Base-by-base conservation (phyloP, 1,284 basidiomycete genomes). In the Xerocomus cyaneibrunnescens region DNA sequence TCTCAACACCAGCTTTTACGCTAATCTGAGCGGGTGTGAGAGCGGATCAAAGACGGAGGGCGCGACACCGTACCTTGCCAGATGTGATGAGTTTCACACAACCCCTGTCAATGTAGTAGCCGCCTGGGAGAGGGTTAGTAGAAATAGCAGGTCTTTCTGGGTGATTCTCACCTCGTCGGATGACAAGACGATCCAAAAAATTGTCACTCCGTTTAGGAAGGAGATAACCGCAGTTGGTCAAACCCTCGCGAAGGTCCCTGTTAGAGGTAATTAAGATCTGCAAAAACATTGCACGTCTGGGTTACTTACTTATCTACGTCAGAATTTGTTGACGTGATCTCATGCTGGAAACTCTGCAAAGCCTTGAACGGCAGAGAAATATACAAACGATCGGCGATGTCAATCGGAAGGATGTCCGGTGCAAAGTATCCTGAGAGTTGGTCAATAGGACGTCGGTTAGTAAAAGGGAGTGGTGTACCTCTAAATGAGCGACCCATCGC, bases 311-410 rank as follows among this genome's bases (percentile, higher is more conserved):
- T 47, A 45, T 57, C 56, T n/a, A 56, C 21, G 23, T 59, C 36
- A 13, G 41, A 36, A 21, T 45, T 48, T 14, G 42, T 50, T n/a
- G 51, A 25, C 19, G 50, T 35, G 14, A 42, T 19, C 17, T 56
- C 45, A 7, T 52, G 36, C 31, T 59, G 53, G 17, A 41, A 38
- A 27, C 38, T 48, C 21, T 45, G 45, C 9, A 48, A 31, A 22
- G 57, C 45, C 12, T 58, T 48, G 17, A 59, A 51, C 19, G 56
- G 56, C 10, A 59, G 13, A 14, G 57, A 55, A 30, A 52, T 41
- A 36, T 55, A 57, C 19, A 57, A 56, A 7, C 56, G 48, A 13
- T 57, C 56, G 3, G 56, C 56, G 19, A 56, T 25, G 27, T 59
- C 57, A 25, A 50, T 56, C 31, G 57, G 53, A 45, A 45, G 57